phyloP scores from a whole-genome alignment of 192 early-diverging fungal genomes.

The Backusella parvicylindrica region DNA sequence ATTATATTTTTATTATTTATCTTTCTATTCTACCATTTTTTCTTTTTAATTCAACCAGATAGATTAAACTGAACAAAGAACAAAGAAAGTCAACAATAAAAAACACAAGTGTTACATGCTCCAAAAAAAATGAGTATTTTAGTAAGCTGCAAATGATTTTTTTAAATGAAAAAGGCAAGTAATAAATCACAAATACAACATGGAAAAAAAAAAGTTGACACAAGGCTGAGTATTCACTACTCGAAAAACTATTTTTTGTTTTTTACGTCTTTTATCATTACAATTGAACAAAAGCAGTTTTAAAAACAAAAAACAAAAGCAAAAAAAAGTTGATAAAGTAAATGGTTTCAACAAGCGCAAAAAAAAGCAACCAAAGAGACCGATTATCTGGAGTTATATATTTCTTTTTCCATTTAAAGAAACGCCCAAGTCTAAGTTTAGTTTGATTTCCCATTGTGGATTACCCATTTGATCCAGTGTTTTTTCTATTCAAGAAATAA shows the following conservation, averaged over 20 bases:
- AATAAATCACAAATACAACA: not conserved
- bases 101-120: not conserved
- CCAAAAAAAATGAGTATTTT: not conserved
- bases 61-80: too few species aligned
- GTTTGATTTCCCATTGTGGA: not conserved
- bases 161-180: not conserved
- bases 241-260: not conserved
- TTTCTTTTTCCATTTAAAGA: not conserved
- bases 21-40: not conserved
- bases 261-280: not conserved
- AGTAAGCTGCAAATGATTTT: not conserved
- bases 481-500: not conserved
- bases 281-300: not conserved
- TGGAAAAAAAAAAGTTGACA: not conserved
- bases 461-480: not conserved
- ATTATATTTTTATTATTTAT: not conserved
- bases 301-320: not conserved
- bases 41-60: too few species aligned
- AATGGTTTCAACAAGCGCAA: not conserved
- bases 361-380: not conserved
- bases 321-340: not conserved
- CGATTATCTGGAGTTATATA: not conserved
- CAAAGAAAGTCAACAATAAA: not conserved
- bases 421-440: conserved; percentile 1
- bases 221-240: not conserved